phyloP scores from a whole-genome alignment of 345 rosid genomes.

The Pelargonium nanum region DNA sequence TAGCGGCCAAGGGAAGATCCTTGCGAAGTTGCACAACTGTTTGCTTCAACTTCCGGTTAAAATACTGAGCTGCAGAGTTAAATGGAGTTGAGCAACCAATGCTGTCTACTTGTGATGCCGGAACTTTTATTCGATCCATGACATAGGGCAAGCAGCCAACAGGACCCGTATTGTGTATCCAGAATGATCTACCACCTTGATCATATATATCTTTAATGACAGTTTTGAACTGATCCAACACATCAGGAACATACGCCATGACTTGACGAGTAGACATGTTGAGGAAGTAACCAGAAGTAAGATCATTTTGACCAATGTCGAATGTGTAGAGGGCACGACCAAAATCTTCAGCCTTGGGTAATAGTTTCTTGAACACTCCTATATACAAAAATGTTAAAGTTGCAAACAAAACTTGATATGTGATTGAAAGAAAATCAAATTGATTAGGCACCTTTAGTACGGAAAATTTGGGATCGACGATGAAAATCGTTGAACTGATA shows the following conservation, averaged over 20 bases:
- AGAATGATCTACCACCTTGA: constrained; percentile 43
- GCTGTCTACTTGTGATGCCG: constrained; percentile 26
- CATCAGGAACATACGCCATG: constrained; percentile 1
- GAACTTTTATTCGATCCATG: neutral
- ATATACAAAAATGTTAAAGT: neutral
- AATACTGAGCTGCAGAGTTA: constrained; percentile 46
- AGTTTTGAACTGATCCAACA: neutral
- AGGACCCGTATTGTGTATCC: constrained; percentile 18
- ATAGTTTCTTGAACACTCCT: neutral
- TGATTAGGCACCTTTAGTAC: constrained; percentile 42
- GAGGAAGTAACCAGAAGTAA: neutral
- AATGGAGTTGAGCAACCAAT: constrained; percentile 47
- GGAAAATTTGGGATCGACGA: constrained; percentile 45
- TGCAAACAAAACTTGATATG: no score
- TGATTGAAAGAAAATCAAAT: no score
- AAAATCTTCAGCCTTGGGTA: neutral
- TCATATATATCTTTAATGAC: constrained; percentile 15
- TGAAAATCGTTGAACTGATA: constrained; percentile 45
- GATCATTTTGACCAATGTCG: constrained; percentile 3
- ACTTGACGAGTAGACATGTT: neutral
- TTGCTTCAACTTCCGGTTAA: constrained; percentile 36
- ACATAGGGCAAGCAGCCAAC: constrained; percentile 14
- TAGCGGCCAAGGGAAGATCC: constrained; percentile 32
- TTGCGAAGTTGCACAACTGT: constrained; percentile 30
- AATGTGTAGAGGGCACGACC: neutral